phyloP scores from a whole-genome alignment of 2,329 filamentous ascomycete species.

The Talaromyces sp. region DNA sequence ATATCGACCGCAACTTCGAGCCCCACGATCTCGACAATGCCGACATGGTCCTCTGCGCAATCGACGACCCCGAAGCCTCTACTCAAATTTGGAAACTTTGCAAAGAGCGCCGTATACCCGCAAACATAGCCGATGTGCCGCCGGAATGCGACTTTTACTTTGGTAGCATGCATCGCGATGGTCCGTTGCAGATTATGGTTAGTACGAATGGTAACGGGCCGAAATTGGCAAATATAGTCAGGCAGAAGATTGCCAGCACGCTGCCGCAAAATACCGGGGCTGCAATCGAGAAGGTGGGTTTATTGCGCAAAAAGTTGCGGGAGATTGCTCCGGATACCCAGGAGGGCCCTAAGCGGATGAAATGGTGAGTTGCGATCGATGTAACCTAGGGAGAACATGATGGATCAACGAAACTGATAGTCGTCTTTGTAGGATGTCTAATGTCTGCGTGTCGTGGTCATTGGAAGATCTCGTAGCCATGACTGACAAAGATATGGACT shows the following conservation, averaged over 20 bases:
- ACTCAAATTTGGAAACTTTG: conserved; percentile 89
- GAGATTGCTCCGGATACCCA: conserved; percentile 68
- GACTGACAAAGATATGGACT: conserved; percentile 79
- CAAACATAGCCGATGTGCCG: conserved; percentile 96
- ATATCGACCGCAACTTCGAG: conserved; percentile 80
- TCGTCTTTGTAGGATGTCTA: conserved; percentile 69
- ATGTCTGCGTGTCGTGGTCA: conserved; percentile 81
- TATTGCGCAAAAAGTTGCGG: conserved; percentile 73
- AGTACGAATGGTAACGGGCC: conserved; percentile 97
- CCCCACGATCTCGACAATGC: conserved; percentile 76
- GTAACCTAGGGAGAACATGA: neutral
- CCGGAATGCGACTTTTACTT: conserved; percentile 99
- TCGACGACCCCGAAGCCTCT: conserved; percentile 91
- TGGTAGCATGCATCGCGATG: conserved; percentile 90
- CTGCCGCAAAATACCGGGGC: conserved; percentile 77
- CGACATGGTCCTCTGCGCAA: conserved; percentile 87
- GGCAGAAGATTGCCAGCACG: conserved; percentile 72
- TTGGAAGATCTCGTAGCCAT: conserved; percentile 81
- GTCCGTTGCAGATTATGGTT: conserved; percentile 96
- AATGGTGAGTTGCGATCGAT: conserved; percentile 57
- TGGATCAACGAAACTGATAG: neutral
- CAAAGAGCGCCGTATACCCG: conserved; percentile 76
- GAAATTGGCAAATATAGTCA: conserved; percentile 79
- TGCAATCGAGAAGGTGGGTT: conserved; percentile 81
- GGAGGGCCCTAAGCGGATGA: conserved; percentile 84